phyloP scores from a whole-genome alignment of 2,329 filamentous ascomycete species.

The Aspergillus neoniger region DNA sequence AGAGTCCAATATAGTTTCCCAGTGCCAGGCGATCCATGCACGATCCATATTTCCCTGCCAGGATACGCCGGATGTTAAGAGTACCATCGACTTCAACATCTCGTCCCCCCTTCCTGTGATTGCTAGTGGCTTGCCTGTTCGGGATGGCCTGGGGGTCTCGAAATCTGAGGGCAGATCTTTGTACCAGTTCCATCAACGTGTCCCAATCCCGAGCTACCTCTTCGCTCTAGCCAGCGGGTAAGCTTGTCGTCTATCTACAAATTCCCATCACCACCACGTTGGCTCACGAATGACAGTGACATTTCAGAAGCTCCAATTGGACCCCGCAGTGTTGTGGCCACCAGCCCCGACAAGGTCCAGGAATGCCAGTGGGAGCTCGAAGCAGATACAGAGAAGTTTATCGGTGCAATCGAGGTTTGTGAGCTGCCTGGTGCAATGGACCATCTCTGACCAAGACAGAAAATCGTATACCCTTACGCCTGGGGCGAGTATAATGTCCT shows the following conservation, averaged over 20 bases:
- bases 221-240: conserved; percentile 78
- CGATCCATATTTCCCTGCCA: conserved; percentile 94
- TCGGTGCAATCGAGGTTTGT: conserved; percentile 75
- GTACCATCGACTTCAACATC: conserved; percentile 88
- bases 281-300: conserved; percentile 59
- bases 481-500: conserved; percentile 97
- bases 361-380: conserved; percentile 91
- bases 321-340: conserved; percentile 79
- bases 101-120: conserved; percentile 86
- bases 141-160: conserved; percentile 55
- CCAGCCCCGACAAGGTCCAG: conserved; percentile 81
- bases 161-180: conserved; percentile 55
- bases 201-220: conserved; percentile 91
- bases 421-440: background rate
- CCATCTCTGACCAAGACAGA: conserved; percentile 33
- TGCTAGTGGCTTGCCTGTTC: conserved; percentile 74
- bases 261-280: background rate
- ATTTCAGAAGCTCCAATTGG: conserved; percentile 84
- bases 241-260: conserved; percentile 13
- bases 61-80: conserved; percentile 96
- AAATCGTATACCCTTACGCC: conserved; percentile 78
- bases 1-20: conserved; percentile 62
- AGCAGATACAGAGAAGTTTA: conserved; percentile 85
- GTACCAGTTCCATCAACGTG: conserved; percentile 84
- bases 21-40: conserved; percentile 95